These are phyloP conservation scores for Paramecium bursaria DNA, from an alignment of 73 alveolate species.

Conservation along the genomic window DNA sequence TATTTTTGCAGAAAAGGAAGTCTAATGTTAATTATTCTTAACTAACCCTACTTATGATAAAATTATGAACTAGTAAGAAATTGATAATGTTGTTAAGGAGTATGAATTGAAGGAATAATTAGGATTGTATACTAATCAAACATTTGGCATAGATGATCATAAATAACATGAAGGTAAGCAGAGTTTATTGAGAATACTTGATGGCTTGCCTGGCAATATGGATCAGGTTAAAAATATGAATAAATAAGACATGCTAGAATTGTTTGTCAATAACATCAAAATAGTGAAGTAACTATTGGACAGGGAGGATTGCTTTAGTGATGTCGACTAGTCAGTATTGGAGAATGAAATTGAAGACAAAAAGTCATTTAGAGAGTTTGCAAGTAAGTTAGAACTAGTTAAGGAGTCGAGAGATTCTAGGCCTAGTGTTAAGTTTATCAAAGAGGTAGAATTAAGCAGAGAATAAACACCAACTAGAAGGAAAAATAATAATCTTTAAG, in stretches of 20 bases:
- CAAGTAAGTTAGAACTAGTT: neutral
- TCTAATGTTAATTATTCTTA: neutral
- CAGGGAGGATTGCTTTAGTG: constrained; percentile 50
- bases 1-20: neutral
- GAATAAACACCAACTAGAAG: neutral
- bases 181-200: constrained; percentile 40
- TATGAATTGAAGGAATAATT: constrained; percentile 32
- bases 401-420: neutral
- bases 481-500: neutral
- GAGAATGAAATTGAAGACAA: neutral
- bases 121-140: neutral
- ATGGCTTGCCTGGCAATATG: constrained; percentile 51
- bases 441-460: neutral
- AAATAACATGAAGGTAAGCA: neutral
- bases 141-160: neutral
- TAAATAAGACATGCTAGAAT: constrained; percentile 48
- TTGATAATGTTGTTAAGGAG: constrained; percentile 18
- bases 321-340: constrained; percentile 29
- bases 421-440: neutral
- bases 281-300: constrained; percentile 13
- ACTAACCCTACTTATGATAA: neutral
- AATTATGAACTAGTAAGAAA: constrained; percentile 11
- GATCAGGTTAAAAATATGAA: constrained; percentile 40
- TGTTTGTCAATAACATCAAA: constrained; percentile 23
- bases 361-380: neutral